These are phyloP conservation scores for Croton setiger DNA, from an alignment of 441 rosid species.

Conservation along the genomic window DNA sequence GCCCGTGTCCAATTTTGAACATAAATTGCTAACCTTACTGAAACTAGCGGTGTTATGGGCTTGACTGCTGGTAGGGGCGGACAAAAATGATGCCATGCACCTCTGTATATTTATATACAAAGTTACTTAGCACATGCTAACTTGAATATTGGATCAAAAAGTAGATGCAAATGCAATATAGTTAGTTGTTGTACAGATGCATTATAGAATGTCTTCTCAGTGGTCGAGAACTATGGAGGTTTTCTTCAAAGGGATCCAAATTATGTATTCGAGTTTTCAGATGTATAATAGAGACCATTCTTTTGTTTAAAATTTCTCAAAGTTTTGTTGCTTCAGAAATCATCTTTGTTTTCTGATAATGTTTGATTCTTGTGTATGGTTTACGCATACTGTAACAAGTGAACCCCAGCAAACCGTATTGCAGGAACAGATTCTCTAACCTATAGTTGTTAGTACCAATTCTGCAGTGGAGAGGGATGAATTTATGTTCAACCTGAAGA, in stretches of 20 bases:
- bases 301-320: not conserved
- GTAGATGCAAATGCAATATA: conserved; percentile 10
- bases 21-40: not conserved
- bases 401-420: not conserved
- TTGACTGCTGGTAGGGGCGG: conserved; percentile 10
- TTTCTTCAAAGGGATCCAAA: conserved; percentile 7
- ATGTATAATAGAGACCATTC: conserved; percentile 19
- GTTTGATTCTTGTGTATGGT: not conserved
- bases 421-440: not conserved
- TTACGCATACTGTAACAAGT: not conserved
- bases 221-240: conserved; percentile 9
- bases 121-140: conserved; percentile 22
- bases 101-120: conserved; percentile 27
- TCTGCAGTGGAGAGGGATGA: too few relatives aligned
- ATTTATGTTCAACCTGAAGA: not conserved
- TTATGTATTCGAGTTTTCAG: not conserved
- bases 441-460: not conserved
- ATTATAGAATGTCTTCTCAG: conserved; percentile 8
- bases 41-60: not conserved
- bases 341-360: not conserved
- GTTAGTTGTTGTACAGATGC: conserved; percentile 18
- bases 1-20: not conserved
- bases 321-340: not conserved
- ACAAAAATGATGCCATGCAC: conserved; percentile 14
- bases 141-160: conserved; percentile 19